phyloP scores from a whole-genome alignment of 2,329 filamentous ascomycete species.

The Berkeleyomyces rouxiae region DNA sequence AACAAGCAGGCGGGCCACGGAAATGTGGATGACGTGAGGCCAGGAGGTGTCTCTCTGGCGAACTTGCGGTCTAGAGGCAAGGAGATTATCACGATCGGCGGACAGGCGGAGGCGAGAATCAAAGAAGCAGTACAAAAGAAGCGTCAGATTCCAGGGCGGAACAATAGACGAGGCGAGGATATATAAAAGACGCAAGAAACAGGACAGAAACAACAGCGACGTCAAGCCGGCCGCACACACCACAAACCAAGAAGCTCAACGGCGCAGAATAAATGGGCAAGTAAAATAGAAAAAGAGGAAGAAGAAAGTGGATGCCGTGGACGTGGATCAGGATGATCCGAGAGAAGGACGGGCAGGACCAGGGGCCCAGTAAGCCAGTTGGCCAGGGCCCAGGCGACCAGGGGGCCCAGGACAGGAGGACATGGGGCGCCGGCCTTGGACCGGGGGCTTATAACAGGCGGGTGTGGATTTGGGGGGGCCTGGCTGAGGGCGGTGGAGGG shows the following conservation, averaged over 20 bases:
- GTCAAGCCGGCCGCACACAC: not conserved
- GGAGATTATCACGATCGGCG: not conserved
- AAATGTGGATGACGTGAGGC: not conserved
- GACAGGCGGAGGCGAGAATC: not conserved
- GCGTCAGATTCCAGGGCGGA: not conserved
- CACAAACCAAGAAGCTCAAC: not conserved
- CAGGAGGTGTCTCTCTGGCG: not conserved
- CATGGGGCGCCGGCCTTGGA: not conserved
- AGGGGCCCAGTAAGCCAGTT: not conserved
- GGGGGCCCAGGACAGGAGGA: not conserved
- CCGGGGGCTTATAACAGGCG: not conserved
- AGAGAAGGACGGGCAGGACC: not conserved
- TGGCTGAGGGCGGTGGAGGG: not conserved
- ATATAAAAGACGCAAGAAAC: not conserved
- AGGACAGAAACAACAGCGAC: not conserved
- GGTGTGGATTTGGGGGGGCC: not conserved
- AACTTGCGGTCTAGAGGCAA: not conserved
- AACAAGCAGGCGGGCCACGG: not conserved
- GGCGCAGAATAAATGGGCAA: not conserved
- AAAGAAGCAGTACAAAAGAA: not conserved
- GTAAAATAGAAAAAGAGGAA: not conserved
- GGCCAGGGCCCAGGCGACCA: not conserved
- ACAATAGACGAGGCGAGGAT: not conserved
- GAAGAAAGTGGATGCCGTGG: not conserved
- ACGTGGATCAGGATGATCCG: not conserved